Conservation (phyloP, 176 grass and related monocot species). For the Aegilops tauschii region DNA sequence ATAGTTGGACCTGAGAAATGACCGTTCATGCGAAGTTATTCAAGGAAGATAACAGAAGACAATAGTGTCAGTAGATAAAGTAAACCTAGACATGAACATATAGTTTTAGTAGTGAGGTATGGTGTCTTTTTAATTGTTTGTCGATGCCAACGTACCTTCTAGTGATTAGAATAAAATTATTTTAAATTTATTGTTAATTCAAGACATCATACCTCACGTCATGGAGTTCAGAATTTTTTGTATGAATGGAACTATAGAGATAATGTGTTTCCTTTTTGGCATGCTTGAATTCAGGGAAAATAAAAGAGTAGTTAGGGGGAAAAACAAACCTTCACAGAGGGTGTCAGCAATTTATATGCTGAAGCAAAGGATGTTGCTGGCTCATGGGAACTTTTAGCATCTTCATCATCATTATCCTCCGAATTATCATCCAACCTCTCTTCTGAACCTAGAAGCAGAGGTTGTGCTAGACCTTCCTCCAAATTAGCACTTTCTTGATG, state of each 20-base stretch:
- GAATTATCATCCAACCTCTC: constrained; percentile 43
- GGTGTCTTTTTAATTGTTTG: neutral
- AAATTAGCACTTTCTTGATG: constrained; percentile 40
- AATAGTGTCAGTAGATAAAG: neutral
- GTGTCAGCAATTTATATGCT: constrained; percentile 92
- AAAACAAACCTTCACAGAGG: constrained; percentile 77
- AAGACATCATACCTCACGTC: neutral
- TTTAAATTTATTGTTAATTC: neutral
- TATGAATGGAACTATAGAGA: neutral
- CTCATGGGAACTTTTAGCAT: constrained; percentile 52
- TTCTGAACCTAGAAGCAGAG: constrained; percentile 57
- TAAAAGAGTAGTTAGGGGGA: neutral
- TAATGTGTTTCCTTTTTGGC: neutral
- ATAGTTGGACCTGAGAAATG: constrained; percentile 71
- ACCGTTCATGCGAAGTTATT: neutral
- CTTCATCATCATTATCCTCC: constrained; percentile 48
- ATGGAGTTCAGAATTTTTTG: neutral
- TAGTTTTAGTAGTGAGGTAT: neutral
- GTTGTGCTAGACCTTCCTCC: constrained; percentile 82
- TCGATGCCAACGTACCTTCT: constrained; percentile 5
- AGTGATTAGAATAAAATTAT: neutral
- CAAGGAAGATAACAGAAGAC: constrained; percentile 5
- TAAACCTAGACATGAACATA: no score
- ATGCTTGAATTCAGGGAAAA: neutral
- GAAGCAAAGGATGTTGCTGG: constrained; percentile 71